Evolutionary conservation across 129 eudicot genomes (phyloP).

Genomic region (Flaveria brownii): DNA sequence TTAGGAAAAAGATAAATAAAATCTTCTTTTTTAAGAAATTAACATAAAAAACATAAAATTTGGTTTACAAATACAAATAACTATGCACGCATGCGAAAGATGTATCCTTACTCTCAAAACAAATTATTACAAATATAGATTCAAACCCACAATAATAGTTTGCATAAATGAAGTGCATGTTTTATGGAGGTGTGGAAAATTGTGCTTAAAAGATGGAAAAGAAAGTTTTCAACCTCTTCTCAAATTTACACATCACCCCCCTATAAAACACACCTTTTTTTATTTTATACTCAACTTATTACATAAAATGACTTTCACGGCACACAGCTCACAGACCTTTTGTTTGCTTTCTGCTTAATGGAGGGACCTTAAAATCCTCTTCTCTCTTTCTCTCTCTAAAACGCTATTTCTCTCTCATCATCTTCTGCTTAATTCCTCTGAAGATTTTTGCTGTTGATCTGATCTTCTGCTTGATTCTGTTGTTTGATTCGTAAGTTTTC

Average conservation of each 20-base stretch:
- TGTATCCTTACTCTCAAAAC: neutral
- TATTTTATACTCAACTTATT: conserved; percentile 28
- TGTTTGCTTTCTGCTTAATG: conserved; percentile 63
- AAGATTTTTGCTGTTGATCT: conserved; percentile 16
- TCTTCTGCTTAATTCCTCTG: conserved; percentile 20
- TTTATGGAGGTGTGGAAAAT: conserved; percentile 25
- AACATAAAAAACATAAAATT: too few species aligned
- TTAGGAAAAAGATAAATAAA: too few species aligned
- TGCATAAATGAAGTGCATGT: conserved; percentile 22
- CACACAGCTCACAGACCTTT: conserved; percentile 48
- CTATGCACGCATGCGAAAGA: too few species aligned
- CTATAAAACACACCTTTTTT: conserved; percentile 22
- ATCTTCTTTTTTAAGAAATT: too few species aligned
- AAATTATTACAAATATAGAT: neutral
- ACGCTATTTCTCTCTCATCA: conserved; percentile 33
- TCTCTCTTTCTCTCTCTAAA: conserved; percentile 31
- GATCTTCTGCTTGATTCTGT: conserved; percentile 18
- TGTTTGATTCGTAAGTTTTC: neutral
- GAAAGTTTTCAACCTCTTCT: conserved; percentile 14
- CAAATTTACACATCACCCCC: conserved; percentile 36
- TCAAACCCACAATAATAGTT: neutral
- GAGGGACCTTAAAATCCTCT: conserved; percentile 63
- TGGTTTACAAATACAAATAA: too few species aligned
- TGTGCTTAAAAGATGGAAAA: conserved; percentile 15
- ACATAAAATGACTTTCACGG: conserved; percentile 44